Conservation (phyloP, 2,329 filamentous ascomycete species). For the Aspergillus fumigatus region DNA sequence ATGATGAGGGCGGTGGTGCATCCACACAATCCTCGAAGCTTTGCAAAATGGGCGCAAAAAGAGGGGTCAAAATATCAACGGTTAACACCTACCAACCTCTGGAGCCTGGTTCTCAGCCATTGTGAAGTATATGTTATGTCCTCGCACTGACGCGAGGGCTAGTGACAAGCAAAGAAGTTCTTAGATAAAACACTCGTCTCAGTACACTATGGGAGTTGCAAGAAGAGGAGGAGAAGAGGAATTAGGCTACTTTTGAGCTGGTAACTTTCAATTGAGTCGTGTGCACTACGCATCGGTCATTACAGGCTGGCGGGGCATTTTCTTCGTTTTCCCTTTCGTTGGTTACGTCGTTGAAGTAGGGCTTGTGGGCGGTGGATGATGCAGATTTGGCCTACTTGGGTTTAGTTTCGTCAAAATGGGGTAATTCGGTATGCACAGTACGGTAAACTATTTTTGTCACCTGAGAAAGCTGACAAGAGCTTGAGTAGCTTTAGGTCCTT, state of each 20-base stretch:
- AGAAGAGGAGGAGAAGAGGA: conserved; percentile 19
- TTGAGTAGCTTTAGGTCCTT: not conserved
- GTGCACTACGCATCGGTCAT: conserved; percentile 18
- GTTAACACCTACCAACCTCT: conserved; percentile 38
- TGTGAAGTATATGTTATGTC: conserved; percentile 22
- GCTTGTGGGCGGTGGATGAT: conserved; percentile 4
- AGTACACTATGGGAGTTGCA: conserved; percentile 17
- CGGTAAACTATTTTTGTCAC: not conserved
- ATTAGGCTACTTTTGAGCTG: conserved; percentile 13
- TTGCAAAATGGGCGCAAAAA: conserved; percentile 21
- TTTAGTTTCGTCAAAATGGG: not conserved
- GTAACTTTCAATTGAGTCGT: conserved; percentile 23
- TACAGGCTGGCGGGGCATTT: conserved; percentile 23
- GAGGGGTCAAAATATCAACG: conserved; percentile 10
- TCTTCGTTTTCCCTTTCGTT: not conserved
- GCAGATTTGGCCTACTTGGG: not conserved
- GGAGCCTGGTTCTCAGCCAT: conserved; percentile 37
- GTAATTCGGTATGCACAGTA: not conserved
- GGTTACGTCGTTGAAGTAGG: conserved; percentile 9
- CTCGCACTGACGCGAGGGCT: conserved; percentile 22
- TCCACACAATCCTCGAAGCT: conserved; percentile 33
- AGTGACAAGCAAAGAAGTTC: conserved; percentile 12
- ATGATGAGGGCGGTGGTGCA: conserved; percentile 17
- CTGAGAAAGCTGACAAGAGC: not conserved
- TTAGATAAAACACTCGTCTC: conserved; percentile 13